Evolutionary conservation across 805 yeast species (phyloP).

Genomic region (Nakazawaea anatomiae): DNA sequence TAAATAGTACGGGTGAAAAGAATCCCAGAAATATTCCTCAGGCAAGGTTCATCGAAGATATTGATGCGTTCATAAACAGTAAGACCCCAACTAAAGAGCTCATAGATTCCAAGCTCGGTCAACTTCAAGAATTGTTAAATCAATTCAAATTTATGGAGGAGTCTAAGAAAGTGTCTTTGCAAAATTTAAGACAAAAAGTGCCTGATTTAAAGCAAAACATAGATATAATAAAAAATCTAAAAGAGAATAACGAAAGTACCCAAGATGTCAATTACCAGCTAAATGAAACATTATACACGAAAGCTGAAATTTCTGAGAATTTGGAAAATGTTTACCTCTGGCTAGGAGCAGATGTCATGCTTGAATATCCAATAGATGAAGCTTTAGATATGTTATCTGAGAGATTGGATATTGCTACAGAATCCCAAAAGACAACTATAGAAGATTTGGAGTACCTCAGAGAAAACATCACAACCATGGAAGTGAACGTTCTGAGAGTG

Average conservation of each 20-base stretch:
- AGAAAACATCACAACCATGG: conserved; percentile 94
- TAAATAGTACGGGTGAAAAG: conserved; percentile 43
- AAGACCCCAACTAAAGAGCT: conserved; percentile 23
- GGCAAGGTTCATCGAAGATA: conserved; percentile 88
- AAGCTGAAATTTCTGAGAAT: conserved; percentile 63
- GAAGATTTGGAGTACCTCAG: conserved; percentile 82
- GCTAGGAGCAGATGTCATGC: conserved; percentile 98
- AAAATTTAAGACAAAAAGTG: conserved; percentile 58
- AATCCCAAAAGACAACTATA: conserved; percentile 54
- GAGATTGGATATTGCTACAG: conserved; percentile 58
- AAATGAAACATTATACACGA: conserved; percentile 87
- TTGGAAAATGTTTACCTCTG: conserved; percentile 67
- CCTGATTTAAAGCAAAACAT: conserved; percentile 93
- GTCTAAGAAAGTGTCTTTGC: conserved; percentile 41
- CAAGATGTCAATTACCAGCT: conserved; percentile 73
- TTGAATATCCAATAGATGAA: conserved; percentile 87
- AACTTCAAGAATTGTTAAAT: conserved; percentile 78
- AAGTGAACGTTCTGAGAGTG: conserved; percentile 91
- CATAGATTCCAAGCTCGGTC: conserved; percentile 42
- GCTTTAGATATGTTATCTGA: conserved; percentile 65
- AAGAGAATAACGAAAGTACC: conserved; percentile 35
- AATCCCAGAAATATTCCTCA: conserved; percentile 96
- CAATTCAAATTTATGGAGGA: conserved; percentile 87
- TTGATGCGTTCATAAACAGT: conserved; percentile 61
- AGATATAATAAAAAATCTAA: conserved; percentile 59